Conservation (phyloP, 495 filamentous ascomycete species). For the Bacidia rubella region DNA sequence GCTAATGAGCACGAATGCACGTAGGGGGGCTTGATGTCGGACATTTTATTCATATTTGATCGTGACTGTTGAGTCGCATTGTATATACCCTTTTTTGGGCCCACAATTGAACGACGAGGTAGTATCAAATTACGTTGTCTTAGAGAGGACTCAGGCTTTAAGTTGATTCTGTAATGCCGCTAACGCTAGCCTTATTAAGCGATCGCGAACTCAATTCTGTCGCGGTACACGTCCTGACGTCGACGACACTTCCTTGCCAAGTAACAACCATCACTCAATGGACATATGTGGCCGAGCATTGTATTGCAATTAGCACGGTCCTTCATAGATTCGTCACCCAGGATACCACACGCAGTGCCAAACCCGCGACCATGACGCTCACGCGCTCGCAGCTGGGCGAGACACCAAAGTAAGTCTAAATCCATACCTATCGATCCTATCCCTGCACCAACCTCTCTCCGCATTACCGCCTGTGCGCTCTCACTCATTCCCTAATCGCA, state of each 20-base stretch:
- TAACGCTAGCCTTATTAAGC: not conserved
- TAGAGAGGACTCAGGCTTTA: too few species aligned
- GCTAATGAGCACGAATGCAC: slow-evolving; percentile 74
- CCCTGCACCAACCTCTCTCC: not conserved
- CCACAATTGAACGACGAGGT: too few species aligned
- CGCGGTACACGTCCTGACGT: not conserved
- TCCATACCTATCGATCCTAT: not conserved
- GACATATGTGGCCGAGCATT: not conserved
- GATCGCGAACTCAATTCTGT: not conserved
- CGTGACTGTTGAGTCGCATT: too few species aligned
- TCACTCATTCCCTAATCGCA: slow-evolving; percentile 18
- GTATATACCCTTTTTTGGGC: too few species aligned
- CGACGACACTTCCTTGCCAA: too few species aligned
- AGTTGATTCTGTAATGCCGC: too few species aligned
- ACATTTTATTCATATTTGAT: too few species aligned
- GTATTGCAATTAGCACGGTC: too few species aligned
- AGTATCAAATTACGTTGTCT: too few species aligned
- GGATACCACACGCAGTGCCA: too few species aligned
- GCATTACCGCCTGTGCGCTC: not conserved
- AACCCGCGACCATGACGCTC: slow-evolving; percentile 23
- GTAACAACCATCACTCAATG: not conserved
- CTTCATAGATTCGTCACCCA: too few species aligned
- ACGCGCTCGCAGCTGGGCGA: slow-evolving; percentile 39
- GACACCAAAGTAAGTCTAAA: slow-evolving; percentile 23
- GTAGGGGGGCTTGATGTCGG: slow-evolving; percentile 44